These are phyloP conservation scores for Oryza punctata DNA, from an alignment of 176 grass and related monocot species.

Conservation along the genomic window DNA sequence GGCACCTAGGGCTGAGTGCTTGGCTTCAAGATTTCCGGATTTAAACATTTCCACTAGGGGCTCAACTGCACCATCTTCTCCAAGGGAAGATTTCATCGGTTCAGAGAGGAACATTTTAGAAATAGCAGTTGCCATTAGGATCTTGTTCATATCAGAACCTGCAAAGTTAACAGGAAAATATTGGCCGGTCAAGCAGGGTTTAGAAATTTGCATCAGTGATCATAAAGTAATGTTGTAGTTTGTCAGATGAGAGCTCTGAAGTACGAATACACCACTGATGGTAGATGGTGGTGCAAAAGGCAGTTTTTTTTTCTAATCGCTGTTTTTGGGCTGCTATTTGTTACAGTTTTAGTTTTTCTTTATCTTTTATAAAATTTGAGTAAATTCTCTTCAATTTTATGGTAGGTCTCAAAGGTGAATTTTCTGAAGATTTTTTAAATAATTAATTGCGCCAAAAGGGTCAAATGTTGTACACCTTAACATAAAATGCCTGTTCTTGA, in stretches of 20 bases:
- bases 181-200: neutral
- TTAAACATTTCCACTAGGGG: constrained; percentile 84
- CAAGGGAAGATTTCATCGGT: constrained; percentile 70
- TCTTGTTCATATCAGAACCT: constrained; percentile 98
- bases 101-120: constrained; percentile 91
- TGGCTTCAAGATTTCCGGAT: constrained; percentile 82
- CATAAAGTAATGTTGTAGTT: neutral
- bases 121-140: constrained; percentile 88
- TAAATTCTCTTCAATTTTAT: neutral
- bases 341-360: neutral
- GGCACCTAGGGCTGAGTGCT: constrained; percentile 70
- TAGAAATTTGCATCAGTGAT: neutral
- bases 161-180: constrained; percentile 30
- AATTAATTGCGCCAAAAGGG: neutral
- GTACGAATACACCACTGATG: too few relatives aligned
- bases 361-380: neutral
- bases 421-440: neutral
- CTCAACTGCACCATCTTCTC: constrained; percentile 71
- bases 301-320: neutral
- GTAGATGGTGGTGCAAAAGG: too few relatives aligned
- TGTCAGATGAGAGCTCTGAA: neutral
- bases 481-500: neutral
- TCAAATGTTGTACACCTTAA: neutral
- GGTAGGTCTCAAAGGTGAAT: neutral
- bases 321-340: neutral